These are phyloP conservation scores for Takashimella tepidaria DNA, from an alignment of 1,284 basidiomycete genomes.

Conservation along the genomic window DNA sequence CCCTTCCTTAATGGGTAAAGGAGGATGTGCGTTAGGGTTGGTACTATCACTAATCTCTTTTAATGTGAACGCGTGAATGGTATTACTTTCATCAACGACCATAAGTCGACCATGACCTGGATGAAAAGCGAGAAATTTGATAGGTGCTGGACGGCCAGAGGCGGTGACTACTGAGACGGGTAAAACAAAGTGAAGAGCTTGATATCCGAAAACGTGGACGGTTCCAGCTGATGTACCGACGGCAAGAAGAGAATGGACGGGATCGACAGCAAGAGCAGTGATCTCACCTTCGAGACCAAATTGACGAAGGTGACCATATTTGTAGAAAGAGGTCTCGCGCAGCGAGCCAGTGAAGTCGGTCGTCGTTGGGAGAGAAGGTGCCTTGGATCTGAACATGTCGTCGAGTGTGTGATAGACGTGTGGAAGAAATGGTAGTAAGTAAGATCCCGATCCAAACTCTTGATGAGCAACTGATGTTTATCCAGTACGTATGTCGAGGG, in stretches of 20 bases:
- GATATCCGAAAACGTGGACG: slow-evolving; percentile 41
- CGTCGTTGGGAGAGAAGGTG: slow-evolving; percentile 24
- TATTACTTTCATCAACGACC: slow-evolving; percentile 39
- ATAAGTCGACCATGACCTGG: slow-evolving; percentile 41
- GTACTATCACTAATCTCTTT: slow-evolving; percentile 31
- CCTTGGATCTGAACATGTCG: slow-evolving; percentile 43
- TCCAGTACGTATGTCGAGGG: too few species aligned
- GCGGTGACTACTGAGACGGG: slow-evolving; percentile 27
- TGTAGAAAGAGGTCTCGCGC: slow-evolving; percentile 42
- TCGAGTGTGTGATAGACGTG: neutral
- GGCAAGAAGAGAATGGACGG: slow-evolving; percentile 66
- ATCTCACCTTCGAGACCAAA: slow-evolving; percentile 52
- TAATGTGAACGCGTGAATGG: slow-evolving; percentile 37
- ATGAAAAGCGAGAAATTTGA: slow-evolving; percentile 46
- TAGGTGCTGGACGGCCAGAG: slow-evolving; percentile 15
- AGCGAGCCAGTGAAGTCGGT: slow-evolving; percentile 45
- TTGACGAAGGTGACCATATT: slow-evolving; percentile 43
- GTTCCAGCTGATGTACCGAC: slow-evolving; percentile 53
- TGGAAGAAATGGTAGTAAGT: too few species aligned
- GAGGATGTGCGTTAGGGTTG: slow-evolving; percentile 29
- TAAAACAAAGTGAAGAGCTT: slow-evolving; percentile 42
- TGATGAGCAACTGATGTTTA: too few species aligned
- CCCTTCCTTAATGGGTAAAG: slow-evolving; percentile 32
- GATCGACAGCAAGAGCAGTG: slow-evolving; percentile 62
- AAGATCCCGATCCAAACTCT: too few species aligned